These are phyloP conservation scores for Ophiosphaerella korrae DNA, from an alignment of 2,329 filamentous ascomycete genomes.

Conservation along the genomic window DNA sequence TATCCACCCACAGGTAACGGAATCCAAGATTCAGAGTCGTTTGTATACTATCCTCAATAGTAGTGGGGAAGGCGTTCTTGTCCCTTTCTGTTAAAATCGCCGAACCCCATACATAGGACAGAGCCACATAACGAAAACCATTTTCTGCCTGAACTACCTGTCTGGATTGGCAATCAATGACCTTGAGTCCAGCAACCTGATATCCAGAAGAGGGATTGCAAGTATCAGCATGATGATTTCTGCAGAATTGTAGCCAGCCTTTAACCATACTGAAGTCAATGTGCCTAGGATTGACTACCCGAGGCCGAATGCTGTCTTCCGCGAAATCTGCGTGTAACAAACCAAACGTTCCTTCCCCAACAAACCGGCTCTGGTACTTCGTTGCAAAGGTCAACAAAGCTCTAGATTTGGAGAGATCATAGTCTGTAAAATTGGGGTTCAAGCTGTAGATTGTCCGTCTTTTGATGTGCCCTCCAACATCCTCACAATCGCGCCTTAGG, in stretches of 20 bases:
- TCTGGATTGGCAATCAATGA: not conserved
- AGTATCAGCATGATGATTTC: not conserved
- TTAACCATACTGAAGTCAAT: not conserved
- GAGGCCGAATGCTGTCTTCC: not conserved
- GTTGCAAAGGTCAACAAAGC: too few relatives aligned
- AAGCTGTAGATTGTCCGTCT: too few relatives aligned
- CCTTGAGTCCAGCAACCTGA: not conserved
- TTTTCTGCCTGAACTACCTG: not conserved
- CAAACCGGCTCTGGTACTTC: too few relatives aligned
- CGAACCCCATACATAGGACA: conserved; percentile 1
- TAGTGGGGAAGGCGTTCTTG: not conserved
- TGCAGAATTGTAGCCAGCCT: not conserved
- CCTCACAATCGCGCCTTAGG: too few relatives aligned
- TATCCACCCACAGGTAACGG: conserved; percentile 10
- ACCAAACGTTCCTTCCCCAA: too few relatives aligned
- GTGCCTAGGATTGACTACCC: not conserved
- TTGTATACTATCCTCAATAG: not conserved
- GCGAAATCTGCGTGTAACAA: too few relatives aligned
- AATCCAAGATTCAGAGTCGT: not conserved
- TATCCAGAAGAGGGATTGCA: not conserved
- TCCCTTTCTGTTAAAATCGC: not conserved
- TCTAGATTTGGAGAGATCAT: too few relatives aligned
- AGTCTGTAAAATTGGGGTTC: too few relatives aligned
- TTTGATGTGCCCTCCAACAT: too few relatives aligned
- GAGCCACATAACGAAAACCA: not conserved